Evolutionary conservation across 371 early-diverging fungal species (phyloP), one percentile per base, ranked within the genome.

Genomic region (Capniomyces stellatus): DNA sequence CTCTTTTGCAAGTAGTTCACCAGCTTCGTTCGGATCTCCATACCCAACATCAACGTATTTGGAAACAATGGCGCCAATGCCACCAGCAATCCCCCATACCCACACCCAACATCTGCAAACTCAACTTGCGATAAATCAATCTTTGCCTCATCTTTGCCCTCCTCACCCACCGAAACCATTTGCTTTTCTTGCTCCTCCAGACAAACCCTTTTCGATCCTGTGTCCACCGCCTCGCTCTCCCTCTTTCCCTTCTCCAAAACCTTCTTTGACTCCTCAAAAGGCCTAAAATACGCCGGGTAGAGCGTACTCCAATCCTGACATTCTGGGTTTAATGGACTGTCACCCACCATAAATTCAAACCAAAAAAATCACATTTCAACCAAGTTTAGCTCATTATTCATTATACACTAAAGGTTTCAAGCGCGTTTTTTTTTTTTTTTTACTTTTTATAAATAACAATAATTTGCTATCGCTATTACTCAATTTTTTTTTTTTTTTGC

Each of bases 101-200:
- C 99, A 69, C 99, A 99, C 18, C 99, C 99, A 61, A 99, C 83
- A 70, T 99, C 99, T 6, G 96, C 90, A 74, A 97, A 93, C 59
- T 91, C 92, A 18, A 97, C 88, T 49, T 79, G 70, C 47, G 64
- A 64, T 54, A 43, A 31, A 54, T 21, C 51, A 29, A 8, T 51
- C 23, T 46, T 46, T 12, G 6, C 27, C 46, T 4, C 46, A 27
- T 21, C 46, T 46, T 46, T 21, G 46, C 8, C 46, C 21, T 6
- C 19, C 46, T 19, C 27, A 21, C 27, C 21, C 12, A 8, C 46
- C 21, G 27, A 46, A 40, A n/a, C 13, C 19, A 40, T 15, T 15
- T 19, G 13, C 13, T 13, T 15, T 40, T 40, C 40, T 13, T 13
- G 40, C 40, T 40, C 40, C 19, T 19, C 40, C 40, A n/a, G 13